Evolutionary conservation across 1,139 yeast species (phyloP), one percentile per base, ranked within the genome.

Genomic region (Diutina sp.): DNA sequence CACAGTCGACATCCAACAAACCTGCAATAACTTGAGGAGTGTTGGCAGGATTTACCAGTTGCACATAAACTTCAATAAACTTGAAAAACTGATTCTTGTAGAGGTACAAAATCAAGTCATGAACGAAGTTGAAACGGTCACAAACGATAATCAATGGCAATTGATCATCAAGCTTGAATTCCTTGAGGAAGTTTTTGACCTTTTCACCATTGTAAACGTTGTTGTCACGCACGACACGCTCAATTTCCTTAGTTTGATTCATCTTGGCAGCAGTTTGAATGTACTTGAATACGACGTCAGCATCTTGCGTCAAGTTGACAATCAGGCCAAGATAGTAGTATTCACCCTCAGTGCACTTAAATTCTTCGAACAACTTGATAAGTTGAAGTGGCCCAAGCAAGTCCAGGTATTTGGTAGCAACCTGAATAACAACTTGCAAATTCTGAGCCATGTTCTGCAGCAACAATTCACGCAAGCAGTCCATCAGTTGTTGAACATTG

Each of bases 21-120:
- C 96, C 99, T 60, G 97, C 99, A 68, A 93, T 80, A 61, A 95
- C 99, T 72, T 91, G 96, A 21, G 99, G 96, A 32, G 99, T 90
- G 68, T 89, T 88, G 4, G 93, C 77, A 55, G 99, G 97, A 72
- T 93, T 95, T 56, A 93, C 98, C 67, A 90, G 95, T 75, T 93
- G 98, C 58, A 95, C 99, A 66, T 93, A 93, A 56, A 93, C 96
- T 73, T 93, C 98, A 71, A 93, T 93, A 64, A 91, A 93, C 72
- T 93, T 90, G 82, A 90, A 88, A 73, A 84, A 91, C 72, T 91
- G 93, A 72, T 91, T 88, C 76, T 93, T 93, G 84, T 93, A 93
- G 69, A 93, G 80, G 73, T 88, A 93, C 67, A 93, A 80, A 58
- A 93, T 85, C 75, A 93, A 82, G 71, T 93, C 99, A 69, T 93